These are phyloP conservation scores for Magnaporthiopsis poae DNA, from an alignment of 2,329 filamentous ascomycete species.

Conservation along the genomic window DNA sequence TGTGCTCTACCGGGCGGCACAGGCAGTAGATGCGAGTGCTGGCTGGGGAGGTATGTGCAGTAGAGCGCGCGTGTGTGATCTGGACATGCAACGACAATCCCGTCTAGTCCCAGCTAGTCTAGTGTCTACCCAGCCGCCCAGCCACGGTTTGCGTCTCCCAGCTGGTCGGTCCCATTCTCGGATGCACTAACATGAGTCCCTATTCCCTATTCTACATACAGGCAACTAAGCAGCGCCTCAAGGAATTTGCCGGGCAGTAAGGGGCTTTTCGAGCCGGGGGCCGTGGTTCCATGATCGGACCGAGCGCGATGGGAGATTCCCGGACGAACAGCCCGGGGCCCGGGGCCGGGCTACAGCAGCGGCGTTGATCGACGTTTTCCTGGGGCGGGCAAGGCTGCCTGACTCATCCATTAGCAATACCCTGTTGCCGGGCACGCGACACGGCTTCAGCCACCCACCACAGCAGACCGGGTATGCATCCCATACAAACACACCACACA, in stretches of 20 bases:
- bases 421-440: background rate
- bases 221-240: no score
- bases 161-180: background rate
- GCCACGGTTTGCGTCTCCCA: background rate
- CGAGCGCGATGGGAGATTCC: no score
- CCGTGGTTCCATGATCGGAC: background rate
- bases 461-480: background rate
- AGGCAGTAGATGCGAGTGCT: no score
- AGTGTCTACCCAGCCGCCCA: background rate
- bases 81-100: background rate
- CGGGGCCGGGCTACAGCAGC: no score
- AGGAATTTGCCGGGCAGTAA: background rate
- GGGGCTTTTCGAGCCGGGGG: no score
- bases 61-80: background rate
- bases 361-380: background rate
- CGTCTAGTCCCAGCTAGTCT: background rate
- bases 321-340: background rate
- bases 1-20: background rate
- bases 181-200: background rate
- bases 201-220: background rate
- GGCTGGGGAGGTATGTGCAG: no score
- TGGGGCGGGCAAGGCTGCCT: no score
- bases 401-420: background rate
- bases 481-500: background rate
- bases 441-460: background rate